These are phyloP conservation scores for Sanghuangporus baumii DNA, from an alignment of 1,284 basidiomycete species.

Conservation along the genomic window DNA sequence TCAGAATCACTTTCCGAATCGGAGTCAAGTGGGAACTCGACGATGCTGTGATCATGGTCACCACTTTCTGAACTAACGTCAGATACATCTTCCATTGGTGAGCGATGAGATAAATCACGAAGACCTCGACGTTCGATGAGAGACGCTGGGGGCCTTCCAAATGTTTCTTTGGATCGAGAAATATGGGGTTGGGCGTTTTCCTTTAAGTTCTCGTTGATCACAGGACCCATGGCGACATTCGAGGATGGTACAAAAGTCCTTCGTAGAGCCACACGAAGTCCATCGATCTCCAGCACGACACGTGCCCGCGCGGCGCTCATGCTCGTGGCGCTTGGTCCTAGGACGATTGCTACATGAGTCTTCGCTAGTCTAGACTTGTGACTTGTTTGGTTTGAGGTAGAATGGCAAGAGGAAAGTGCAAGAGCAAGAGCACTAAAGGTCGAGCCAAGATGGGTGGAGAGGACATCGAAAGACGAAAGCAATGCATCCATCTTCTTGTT, in stretches of 20 bases:
- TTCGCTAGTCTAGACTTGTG: not conserved
- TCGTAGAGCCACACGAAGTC: constrained; percentile 28
- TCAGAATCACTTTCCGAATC: constrained; percentile 18
- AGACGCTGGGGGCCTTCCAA: constrained; percentile 24
- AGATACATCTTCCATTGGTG: constrained; percentile 18
- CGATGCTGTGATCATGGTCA: constrained; percentile 14
- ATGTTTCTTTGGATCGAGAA: not conserved
- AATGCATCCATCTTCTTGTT: constrained; percentile 56
- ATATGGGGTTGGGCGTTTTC: not conserved
- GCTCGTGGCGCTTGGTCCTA: constrained; percentile 52
- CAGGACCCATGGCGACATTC: not conserved
- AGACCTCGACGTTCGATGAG: constrained; percentile 7
- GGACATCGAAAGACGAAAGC: constrained; percentile 56
- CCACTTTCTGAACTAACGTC: constrained; percentile 19
- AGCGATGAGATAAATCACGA: constrained; percentile 1
- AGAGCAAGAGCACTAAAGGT: constrained; percentile 67
- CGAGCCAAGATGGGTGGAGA: constrained; percentile 65
- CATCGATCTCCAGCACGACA: constrained; percentile 57
- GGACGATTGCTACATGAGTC: constrained; percentile 52
- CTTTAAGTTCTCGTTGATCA: constrained; percentile 3
- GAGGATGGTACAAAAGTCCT: not conserved
- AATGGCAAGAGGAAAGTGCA: constrained; percentile 32
- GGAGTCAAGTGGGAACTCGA: constrained; percentile 23
- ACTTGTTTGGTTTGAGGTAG: not conserved
- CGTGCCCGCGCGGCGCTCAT: constrained; percentile 37